Base-by-base conservation (phyloP, 306 rosid genomes). In the Spatholobus suberectus region DNA sequence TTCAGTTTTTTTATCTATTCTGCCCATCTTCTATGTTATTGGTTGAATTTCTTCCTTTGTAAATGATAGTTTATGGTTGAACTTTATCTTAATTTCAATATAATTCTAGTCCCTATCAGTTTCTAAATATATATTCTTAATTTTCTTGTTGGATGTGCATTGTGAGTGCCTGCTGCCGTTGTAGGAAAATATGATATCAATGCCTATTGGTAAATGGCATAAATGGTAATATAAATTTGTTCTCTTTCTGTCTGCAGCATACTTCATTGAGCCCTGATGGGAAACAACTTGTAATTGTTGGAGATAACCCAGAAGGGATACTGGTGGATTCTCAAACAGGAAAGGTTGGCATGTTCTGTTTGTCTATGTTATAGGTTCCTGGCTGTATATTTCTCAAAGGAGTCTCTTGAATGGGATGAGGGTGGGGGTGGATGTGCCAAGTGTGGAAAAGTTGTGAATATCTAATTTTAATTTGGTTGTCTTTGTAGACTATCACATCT, bases 291-390 rank as follows among this genome's bases (percentile, higher is more conserved):
- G 90, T 52, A 14, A 84, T 93, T 78, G 98, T 93, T 67, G 98
- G 97, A 49, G 98, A 95, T 86, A 85, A 95, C 82, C 98, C 97
- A 7, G 94, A 95, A 20, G 95, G 95, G 35, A 8, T 91, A 66
- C 75, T 95, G 74, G 97, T 89, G 61, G 94, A 95, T 90, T 90
- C 98, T 46, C 98, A 91, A 85, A 87, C 95, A 21, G 98, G 98
- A 84, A 93, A 93, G 98, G 98, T 95, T 81, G 63, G 85, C 79
- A 46, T 79, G 7, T 67, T 59, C n/a, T 14, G 13, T 37, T 37
- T 61, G 52, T 72, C 59, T 37, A n/a, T 70, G 26, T 54, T 18
- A 44, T 73, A 59, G 15, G 18, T 70, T 79, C 14, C 61, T 77
- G 65, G 15, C 55, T 65, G 27, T 78, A 11, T 81, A 32, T 70